These are phyloP conservation scores for Skeletonema grethae DNA, from an alignment of 108 stramenopile species.

Conservation along the genomic window DNA sequence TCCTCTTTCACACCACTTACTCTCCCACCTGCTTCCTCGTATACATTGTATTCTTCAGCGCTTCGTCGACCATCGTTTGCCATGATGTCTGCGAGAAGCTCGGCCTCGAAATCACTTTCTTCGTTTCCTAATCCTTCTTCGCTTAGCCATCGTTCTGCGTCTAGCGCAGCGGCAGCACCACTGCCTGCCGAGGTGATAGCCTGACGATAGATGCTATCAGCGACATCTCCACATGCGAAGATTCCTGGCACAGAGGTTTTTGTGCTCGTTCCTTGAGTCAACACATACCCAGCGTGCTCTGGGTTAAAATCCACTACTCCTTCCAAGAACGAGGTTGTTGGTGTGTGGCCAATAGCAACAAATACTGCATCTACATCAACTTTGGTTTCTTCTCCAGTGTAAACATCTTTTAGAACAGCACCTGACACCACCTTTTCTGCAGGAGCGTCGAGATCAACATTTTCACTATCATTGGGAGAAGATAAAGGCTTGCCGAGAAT, in stretches of 20 bases:
- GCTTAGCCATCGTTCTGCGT: slow-evolving; percentile 92
- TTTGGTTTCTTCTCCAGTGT: slow-evolving; percentile 57
- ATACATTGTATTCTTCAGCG: slow-evolving; percentile 69
- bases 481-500: slow-evolving; percentile 67
- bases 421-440: slow-evolving; percentile 67
- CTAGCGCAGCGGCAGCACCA: slow-evolving; percentile 94
- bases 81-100: slow-evolving; percentile 82
- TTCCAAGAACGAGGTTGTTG: slow-evolving; percentile 83
- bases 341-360: slow-evolving; percentile 95
- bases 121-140: slow-evolving; percentile 91
- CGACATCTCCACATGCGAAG: slow-evolving; percentile 95
- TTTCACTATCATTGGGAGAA: slow-evolving; percentile 36
- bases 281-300: slow-evolving; percentile 84
- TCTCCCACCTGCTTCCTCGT: slow-evolving; percentile 81
- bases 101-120: slow-evolving; percentile 82
- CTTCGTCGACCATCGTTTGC: slow-evolving; percentile 41
- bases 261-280: slow-evolving; percentile 63
- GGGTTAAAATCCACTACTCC: slow-evolving; percentile 84
- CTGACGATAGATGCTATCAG: slow-evolving; percentile 94
- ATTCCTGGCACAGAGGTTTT: slow-evolving; percentile 89
- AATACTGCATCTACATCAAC: slow-evolving; percentile 85
- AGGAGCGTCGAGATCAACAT: slow-evolving; percentile 69
- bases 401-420: slow-evolving; percentile 67
- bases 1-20: slow-evolving; percentile 83
- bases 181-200: slow-evolving; percentile 94